A percentile compares a stretch with the other conserved stretches of the same genome.
These are phyloP conservation scores for Chaetomiaceae sp. DNA, from an alignment of 2,329 filamentous ascomycete genomes.

Conservation along the genomic window DNA sequence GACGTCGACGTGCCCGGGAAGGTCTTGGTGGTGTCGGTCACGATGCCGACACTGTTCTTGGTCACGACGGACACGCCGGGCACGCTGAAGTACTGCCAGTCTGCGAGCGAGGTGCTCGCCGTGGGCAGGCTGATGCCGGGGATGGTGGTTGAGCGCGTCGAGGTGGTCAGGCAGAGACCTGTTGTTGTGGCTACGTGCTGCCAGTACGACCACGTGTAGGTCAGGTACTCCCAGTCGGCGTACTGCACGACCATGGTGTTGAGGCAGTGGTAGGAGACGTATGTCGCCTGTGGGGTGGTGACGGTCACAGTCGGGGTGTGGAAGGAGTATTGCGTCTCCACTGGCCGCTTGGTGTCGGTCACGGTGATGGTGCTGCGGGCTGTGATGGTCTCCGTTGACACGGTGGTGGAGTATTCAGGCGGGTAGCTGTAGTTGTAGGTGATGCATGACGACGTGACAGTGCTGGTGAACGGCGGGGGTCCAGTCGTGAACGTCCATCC, in stretches of 20 bases:
- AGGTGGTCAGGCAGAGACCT: conserved; percentile 9
- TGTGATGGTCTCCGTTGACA: not conserved
- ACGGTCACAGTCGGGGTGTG: conserved; percentile 7
- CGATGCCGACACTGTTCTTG: conserved; percentile 10
- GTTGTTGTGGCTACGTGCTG: conserved; percentile 2
- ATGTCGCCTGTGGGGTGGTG: not conserved
- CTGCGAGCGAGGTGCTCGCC: not conserved
- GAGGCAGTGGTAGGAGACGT: conserved; percentile 11
- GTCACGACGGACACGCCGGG: conserved; percentile 4
- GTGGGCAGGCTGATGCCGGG: conserved; percentile 9
- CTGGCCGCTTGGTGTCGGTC: conserved; percentile 1
- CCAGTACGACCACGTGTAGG: conserved; percentile 9
- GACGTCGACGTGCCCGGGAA: not conserved
- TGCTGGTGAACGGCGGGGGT: conserved; percentile 10
- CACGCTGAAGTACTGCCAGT: conserved; percentile 16
- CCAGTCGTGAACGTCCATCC: conserved; percentile 5
- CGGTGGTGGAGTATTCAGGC: not conserved
- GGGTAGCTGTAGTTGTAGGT: conserved; percentile 8
- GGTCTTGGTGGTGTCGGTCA: not conserved
- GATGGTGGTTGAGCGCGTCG: conserved; percentile 14
- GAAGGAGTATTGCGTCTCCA: not conserved
- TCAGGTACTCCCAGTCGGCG: conserved; percentile 5
- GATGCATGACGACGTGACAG: conserved; percentile 10
- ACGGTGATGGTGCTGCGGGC: conserved; percentile 2
- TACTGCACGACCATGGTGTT: conserved; percentile 14